Base-by-base conservation (phyloP, 2,329 filamentous ascomycete genomes). In the Penicillium sp. region DNA sequence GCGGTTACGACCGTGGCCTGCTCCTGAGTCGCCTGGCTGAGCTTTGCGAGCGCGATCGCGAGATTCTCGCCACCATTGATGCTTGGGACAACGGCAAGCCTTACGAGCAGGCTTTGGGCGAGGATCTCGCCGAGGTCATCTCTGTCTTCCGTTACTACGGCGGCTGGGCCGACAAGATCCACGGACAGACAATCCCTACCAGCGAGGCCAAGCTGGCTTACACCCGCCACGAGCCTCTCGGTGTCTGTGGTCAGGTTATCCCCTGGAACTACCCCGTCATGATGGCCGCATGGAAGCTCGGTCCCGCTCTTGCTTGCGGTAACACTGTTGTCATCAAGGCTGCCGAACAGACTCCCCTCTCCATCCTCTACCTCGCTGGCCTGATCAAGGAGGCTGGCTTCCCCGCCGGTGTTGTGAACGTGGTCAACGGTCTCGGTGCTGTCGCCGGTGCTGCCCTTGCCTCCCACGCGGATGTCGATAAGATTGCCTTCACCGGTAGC, bases 101-200 rank as follows among this genome's bases (percentile, higher is more conserved):
- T 14, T 49, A 33, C 8, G 29, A 31, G 22, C 34, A 31, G 6
- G 50, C 46, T 14, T 18, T 45, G 27, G 22, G 42, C 12, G 46
- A 49, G 2, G 46, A 45, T 1, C 28, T 49, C 18, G 34, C 33
- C 1, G 46, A 45, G 6, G 41, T 44, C 37, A 53, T 52, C 39
- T 50, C 41, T 35, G 46, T 46, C 36, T 42, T 54, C 47, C 10
- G 59, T 46, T 96, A 92, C 78, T 93, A 92, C 64, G 89, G 80
- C 67, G 89, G 90, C 56, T 95, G 88, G 86, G 93, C 78, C 89
- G 95, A 95, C 79, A 95, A 95, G 84, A 87, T 95, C 61, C 80
- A 87, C 75, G 89, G 89, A 72, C 89, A 91, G 79, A 88, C 89
- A 55, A 83, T 93, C 57, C 27, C 28, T 16, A 38, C 28, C 6